These are phyloP conservation scores for Agaricus subrufescens DNA, from an alignment of 768 basidiomycete genomes.

Conservation along the genomic window DNA sequence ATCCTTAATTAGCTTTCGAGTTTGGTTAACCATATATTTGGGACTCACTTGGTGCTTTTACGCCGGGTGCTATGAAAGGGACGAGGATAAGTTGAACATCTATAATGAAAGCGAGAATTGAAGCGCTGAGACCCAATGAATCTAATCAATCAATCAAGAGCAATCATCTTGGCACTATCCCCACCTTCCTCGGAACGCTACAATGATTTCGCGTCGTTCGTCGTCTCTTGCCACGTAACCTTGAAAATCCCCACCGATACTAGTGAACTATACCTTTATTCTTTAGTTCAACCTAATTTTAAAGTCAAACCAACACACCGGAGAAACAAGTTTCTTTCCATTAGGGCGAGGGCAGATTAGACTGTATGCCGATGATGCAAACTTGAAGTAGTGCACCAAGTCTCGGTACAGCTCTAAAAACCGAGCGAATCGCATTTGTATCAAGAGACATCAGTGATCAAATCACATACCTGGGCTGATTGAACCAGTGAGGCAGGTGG, in stretches of 20 bases:
- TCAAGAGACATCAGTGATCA: neutral
- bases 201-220: slow-evolving; percentile 38
- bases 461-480: neutral
- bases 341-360: slow-evolving; percentile 44
- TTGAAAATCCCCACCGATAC: slow-evolving; percentile 36
- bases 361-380: slow-evolving; percentile 47
- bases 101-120: slow-evolving; percentile 35
- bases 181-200: slow-evolving; percentile 48
- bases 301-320: slow-evolving; percentile 21
- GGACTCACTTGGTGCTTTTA: slow-evolving; percentile 33
- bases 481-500: neutral
- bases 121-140: slow-evolving; percentile 24
- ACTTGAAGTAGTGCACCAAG: slow-evolving; percentile 50
- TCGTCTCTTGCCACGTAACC: slow-evolving; percentile 50
- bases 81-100: slow-evolving; percentile 38
- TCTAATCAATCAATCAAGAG: neutral
- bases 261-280: slow-evolving; percentile 30
- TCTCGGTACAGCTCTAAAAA: slow-evolving; percentile 35
- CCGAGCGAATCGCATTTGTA: neutral
- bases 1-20: neutral
- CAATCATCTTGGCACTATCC: neutral
- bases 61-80: slow-evolving; percentile 40
- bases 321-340: slow-evolving; percentile 34
- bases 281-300: neutral
- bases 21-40: neutral